A percentile compares a stretch with the other conserved stretches of the same genome.
phyloP scores from a whole-genome alignment of 139 green algal genomes.

The Chloropicon primus region DNA sequence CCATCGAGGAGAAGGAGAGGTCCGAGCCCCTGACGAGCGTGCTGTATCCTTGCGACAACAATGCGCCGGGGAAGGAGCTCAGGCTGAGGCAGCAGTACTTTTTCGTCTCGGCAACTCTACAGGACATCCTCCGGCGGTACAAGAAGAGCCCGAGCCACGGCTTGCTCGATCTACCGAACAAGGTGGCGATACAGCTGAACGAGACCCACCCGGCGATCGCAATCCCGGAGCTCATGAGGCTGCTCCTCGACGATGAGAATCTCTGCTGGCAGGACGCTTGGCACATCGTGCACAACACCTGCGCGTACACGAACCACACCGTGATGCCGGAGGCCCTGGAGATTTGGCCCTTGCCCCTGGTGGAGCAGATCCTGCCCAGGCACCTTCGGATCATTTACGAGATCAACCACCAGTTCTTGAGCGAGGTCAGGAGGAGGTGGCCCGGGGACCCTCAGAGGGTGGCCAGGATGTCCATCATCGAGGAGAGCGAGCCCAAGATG shows the following conservation, averaged over 20 bases:
- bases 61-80: conserved; percentile 92
- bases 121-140: conserved; percentile 41
- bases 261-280: conserved; percentile 76
- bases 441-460: neutral
- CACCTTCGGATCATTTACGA: conserved; percentile 74
- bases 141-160: neutral
- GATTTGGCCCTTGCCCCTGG: conserved; percentile 81
- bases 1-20: conserved; percentile 58
- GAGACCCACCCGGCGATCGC: conserved; percentile 97
- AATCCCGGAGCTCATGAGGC: conserved; percentile 88
- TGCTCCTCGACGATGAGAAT: conserved; percentile 88
- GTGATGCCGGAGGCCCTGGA: conserved; percentile 94
- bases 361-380: conserved; percentile 85
- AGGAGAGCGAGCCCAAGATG: conserved; percentile 6
- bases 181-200: conserved; percentile 92
- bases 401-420: neutral
- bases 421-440: neutral
- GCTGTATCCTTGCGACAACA: conserved; percentile 97
- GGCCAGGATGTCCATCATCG: conserved; percentile 1
- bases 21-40: conserved; percentile 88
- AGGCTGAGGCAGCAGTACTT: conserved; percentile 99
- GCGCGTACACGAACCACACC: conserved; percentile 99
- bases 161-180: neutral
- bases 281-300: conserved; percentile 61
- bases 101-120: conserved; percentile 88